Percentiles rank a stretch among this genome's conserved stretches.
These are phyloP conservation scores for Corymbia calophylla DNA, from an alignment of 441 rosid genomes.

Conservation along the genomic window DNA sequence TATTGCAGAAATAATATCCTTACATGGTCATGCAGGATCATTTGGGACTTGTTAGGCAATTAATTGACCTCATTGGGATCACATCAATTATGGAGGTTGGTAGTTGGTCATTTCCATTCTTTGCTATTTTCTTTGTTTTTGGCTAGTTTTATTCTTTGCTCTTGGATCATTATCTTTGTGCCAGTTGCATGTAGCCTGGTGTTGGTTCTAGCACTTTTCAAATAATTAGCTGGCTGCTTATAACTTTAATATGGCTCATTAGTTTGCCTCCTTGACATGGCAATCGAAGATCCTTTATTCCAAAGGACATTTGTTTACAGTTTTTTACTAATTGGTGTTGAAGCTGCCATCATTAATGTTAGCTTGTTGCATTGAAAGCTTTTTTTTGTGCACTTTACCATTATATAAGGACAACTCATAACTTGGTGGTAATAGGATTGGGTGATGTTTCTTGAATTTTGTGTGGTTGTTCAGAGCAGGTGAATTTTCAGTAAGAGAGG, in stretches of 20 bases:
- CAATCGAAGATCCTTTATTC: background rate
- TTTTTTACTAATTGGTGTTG: background rate
- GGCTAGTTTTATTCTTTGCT: background rate
- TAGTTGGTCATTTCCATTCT: slow-evolving; percentile 10
- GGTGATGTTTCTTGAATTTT: background rate
- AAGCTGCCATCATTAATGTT: background rate
- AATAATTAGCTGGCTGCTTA: background rate
- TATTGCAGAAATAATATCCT: background rate
- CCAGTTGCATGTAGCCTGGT: background rate
- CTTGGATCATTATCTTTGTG: background rate
- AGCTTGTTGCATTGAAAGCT: background rate
- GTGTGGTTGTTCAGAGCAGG: background rate
- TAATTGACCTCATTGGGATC: slow-evolving; percentile 87
- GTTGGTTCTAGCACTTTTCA: background rate
- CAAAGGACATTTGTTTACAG: background rate
- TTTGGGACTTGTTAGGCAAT: slow-evolving; percentile 55
- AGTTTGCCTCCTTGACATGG: background rate
- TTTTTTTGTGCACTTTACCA: background rate
- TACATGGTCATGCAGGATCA: slow-evolving; percentile 49
- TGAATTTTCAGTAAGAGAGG: background rate
- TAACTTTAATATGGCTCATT: background rate
- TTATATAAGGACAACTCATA: background rate
- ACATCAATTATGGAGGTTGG: slow-evolving; percentile 97
- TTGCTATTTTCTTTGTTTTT: slow-evolving; percentile 1
- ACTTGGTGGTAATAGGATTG: background rate